Base-by-base conservation (phyloP, 768 basidiomycete genomes). In the Lentinula guzmanii region DNA sequence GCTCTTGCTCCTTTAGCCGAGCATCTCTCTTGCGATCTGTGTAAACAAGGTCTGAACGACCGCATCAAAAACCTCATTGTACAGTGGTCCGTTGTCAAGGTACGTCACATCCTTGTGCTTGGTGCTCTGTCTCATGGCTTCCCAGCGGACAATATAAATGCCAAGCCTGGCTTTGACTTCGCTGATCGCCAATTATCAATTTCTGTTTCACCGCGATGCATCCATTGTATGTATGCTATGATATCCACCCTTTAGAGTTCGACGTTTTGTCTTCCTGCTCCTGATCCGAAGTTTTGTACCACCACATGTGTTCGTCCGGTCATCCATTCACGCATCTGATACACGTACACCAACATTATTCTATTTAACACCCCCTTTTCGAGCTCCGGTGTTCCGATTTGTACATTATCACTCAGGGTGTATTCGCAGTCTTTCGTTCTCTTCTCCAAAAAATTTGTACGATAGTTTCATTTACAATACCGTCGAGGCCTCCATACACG, bases 61-160 rank as follows among this genome's bases (percentile, higher is more conserved):
- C 82, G 91, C 31, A 81, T 91, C 53, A 86, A 84, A 71, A 80
- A 80, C 53, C 79, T 91, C 54, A 75, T 89, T 41, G 72, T 86
- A 34, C 88, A 91, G 69, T 93, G 90, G 90, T 87, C 91, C 5
- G 77, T 84, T 31, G 87, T 92, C 58, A 92, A 90, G 77, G 90
- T 89, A 65, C 9, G 79, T 21, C 35, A 5, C 6, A 10, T 39
- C 28, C 42, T n/a, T 16, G 0, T 21, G 46, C 39, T 11, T 48
- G 9, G 4, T 43, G 18, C 41, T 43, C 1, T 2, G 39, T 24
- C 24, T 56, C 13, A 56, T 37, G 41, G 41, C 43, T 11, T 11
- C 65, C 18, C 63, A 86, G 85, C 77, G 83, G 61, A 86, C 85
- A 8, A 86, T 87, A 64, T 86, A 70, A 83, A 45, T 18, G 46